Evolutionary conservation across 2,329 filamentous ascomycete species (phyloP).

Genomic region (Podosphaera xanthii): DNA sequence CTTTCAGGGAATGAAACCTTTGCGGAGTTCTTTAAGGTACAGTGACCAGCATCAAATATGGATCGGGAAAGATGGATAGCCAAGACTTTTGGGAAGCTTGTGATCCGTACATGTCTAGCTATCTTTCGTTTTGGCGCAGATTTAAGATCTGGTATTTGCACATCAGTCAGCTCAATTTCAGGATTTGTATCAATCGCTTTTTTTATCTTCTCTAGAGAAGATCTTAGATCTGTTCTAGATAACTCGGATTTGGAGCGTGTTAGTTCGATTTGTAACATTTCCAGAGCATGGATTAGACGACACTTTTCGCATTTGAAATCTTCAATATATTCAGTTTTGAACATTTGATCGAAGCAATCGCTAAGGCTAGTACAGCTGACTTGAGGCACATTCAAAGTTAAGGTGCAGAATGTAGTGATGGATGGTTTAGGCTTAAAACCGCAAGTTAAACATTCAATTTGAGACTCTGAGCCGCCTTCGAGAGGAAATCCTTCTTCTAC

Average conservation of each 20-base stretch:
- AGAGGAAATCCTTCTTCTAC: conserved; percentile 61
- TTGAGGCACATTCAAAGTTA: conserved; percentile 81
- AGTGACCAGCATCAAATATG: conserved; percentile 57
- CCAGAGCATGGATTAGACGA: conserved; percentile 57
- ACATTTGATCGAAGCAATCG: conserved; percentile 75
- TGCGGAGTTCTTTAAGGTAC: conserved; percentile 78
- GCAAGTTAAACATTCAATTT: conserved; percentile 80
- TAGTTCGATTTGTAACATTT: conserved; percentile 35
- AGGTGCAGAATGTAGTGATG: conserved; percentile 67
- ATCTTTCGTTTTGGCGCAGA: conserved; percentile 65
- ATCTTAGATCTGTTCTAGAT: conserved; percentile 27
- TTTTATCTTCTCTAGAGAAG: conserved; percentile 42
- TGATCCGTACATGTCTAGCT: conserved; percentile 69
- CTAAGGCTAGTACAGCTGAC: conserved; percentile 59
- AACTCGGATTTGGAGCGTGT: conserved; percentile 27
- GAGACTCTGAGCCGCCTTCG: conserved; percentile 80
- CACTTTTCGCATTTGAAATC: conserved; percentile 94
- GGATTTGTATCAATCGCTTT: conserved; percentile 57
- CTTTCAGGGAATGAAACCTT: conserved; percentile 82
- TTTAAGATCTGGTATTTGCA: conserved; percentile 51
- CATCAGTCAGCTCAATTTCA: conserved; percentile 48
- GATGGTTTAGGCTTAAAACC: conserved; percentile 71
- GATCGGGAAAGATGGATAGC: conserved; percentile 83
- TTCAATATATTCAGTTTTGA: conserved; percentile 90
- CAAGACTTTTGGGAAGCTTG: conserved; percentile 68